phyloP scores from a whole-genome alignment of 257 asterid genomes.

The Solanum ahanhuiri region DNA sequence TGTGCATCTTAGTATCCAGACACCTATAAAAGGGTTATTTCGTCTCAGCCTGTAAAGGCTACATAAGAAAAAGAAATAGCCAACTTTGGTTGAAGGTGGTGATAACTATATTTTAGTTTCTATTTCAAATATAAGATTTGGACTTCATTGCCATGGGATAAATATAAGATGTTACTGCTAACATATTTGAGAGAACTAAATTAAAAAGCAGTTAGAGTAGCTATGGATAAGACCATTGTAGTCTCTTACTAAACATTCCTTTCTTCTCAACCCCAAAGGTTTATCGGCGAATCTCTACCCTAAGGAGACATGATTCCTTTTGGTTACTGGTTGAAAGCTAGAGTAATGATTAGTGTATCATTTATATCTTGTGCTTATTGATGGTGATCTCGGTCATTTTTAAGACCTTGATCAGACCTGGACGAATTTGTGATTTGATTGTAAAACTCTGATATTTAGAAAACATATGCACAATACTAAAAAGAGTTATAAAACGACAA shows the following conservation, averaged over 20 bases:
- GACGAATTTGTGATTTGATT: background rate
- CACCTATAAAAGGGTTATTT: background rate
- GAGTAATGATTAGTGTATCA: background rate
- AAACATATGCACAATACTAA: background rate
- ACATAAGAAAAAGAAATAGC: background rate
- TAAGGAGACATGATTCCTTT: background rate
- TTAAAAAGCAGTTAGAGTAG: background rate
- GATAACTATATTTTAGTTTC: background rate
- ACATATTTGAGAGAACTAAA: background rate
- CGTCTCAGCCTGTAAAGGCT: background rate
- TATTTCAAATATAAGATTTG: background rate
- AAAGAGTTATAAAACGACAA: background rate
- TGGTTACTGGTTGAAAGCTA: background rate
- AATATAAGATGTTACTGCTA: background rate
- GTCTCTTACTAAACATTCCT: background rate
- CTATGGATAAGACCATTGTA: background rate
- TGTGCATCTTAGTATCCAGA: background rate
- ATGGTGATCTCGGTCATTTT: background rate
- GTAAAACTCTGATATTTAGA: background rate
- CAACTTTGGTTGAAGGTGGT: background rate
- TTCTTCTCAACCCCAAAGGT: background rate
- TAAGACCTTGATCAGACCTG: background rate
- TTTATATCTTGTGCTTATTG: background rate
- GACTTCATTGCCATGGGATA: background rate
- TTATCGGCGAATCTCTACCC: background rate